These are phyloP conservation scores for Hydnomerulius pinastri DNA, from an alignment of 768 basidiomycete species.

Conservation along the genomic window DNA sequence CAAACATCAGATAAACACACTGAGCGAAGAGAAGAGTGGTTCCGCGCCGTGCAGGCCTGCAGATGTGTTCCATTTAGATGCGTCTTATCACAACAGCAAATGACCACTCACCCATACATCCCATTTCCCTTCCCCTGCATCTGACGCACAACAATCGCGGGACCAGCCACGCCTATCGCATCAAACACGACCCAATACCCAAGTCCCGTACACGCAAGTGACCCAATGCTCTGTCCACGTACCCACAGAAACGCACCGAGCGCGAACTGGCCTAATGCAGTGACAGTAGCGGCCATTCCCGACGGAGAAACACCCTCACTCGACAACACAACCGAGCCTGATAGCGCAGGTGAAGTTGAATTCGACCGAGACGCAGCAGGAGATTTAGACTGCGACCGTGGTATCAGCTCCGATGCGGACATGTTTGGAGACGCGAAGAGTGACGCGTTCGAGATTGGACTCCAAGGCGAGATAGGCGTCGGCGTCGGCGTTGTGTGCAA, in stretches of 20 bases:
- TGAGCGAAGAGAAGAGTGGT: constrained; percentile 85
- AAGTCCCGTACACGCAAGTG: constrained; percentile 83
- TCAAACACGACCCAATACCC: constrained; percentile 99
- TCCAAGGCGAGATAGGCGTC: constrained; percentile 67
- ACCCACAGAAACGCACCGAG: constrained; percentile 85
- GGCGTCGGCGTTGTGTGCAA: constrained; percentile 62
- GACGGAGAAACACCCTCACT: constrained; percentile 21
- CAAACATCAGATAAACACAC: constrained; percentile 91
- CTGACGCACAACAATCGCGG: constrained; percentile 35
- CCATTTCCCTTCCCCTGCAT: constrained; percentile 35
- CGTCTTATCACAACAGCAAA: constrained; percentile 20
- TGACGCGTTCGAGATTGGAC: constrained; percentile 43
- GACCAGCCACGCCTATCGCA: constrained; percentile 71
- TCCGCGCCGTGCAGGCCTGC: constrained; percentile 64
- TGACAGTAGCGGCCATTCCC: constrained; percentile 20
- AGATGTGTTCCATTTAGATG: neutral
- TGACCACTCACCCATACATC: constrained; percentile 60
- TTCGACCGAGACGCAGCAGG: constrained; percentile 16
- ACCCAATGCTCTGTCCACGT: constrained; percentile 83
- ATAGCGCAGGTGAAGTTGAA: constrained; percentile 5
- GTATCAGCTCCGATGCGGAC: constrained; percentile 9
- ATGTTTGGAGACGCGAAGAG: constrained; percentile 5
- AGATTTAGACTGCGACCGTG: constrained; percentile 27
- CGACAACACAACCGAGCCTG: neutral
- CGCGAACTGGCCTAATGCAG: constrained; percentile 50